Base-by-base conservation (phyloP, 2,329 filamentous ascomycete genomes). In the Penicillium corylophilum region DNA sequence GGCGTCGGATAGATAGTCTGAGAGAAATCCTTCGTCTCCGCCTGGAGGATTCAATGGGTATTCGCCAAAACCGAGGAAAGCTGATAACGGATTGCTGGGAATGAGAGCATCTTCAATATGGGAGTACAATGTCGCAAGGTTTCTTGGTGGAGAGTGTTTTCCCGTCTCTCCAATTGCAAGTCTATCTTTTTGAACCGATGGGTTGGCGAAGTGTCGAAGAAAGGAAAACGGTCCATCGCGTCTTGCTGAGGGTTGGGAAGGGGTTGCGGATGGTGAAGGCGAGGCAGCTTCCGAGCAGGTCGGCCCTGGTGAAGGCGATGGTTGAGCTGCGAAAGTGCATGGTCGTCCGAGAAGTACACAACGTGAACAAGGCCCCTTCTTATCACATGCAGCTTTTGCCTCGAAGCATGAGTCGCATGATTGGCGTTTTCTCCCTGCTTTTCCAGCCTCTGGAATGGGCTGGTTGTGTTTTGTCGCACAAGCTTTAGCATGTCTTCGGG, bases 111-210 rank as follows among this genome's bases (percentile, higher is more conserved):
- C 56, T 57, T 65, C 64, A 15, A 66, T 56, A 23, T 62, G 59
- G 0, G 65, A 65, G 44, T 67, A 57, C 7, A 64, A 48, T 4
- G 54, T 55, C 38, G 64, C 65, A 3, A 67, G 54, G 16, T 67
- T 67, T 38, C 65, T 56, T 31, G 57, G 59, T 6, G 60, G 50
- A 4, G 65, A 68, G 5, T 52, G 59, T 39, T 63, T 65, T n/a
- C 65, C 65, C 9, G 65, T 68, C 12, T 66, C 64, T 18, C 62
- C 62, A 20, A 68, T 68, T 3, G 65, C 65, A 26, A 68, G 58
- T 26, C 60, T 59, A 33, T 68, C 65, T 16, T 54, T 59, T 16
- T 67, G 56, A 6, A 64, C 53, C 12, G 47, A 54, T 5, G 65
- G 65, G 42, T 62, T 64, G n/a, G 65, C 63, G 33, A 68, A 67